Evolutionary conservation across 1,284 basidiomycete species (phyloP), one percentile per base, ranked within the genome.

Genomic region (Rhodotorula sp.): DNA sequence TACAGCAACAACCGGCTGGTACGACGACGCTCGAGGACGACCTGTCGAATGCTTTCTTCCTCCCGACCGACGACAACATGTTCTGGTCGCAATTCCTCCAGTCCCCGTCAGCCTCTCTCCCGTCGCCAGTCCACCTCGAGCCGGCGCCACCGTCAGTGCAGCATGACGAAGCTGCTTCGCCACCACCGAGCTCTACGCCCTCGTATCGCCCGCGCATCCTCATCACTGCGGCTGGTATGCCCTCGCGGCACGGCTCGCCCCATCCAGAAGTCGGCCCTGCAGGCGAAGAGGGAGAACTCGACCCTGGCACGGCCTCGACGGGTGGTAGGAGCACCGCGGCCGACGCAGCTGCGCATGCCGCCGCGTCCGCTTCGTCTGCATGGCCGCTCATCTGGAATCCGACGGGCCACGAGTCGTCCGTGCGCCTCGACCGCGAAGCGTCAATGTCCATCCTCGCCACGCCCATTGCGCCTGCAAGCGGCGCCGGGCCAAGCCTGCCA

Each of bases 11-110:
- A 23, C 42, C 44, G 44, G 46, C 46, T 7, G 27, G 27, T 19
- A 19, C 58, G 17, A 49, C 59, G 21, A 25, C 44, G 25, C 44
- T 63, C 53, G 48, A 65, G 46, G n/a, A 49, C 34, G 64, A 65
- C 49, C 56, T 65, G 34, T 56, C 56, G 7, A 45, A 56, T 14
- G 64, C 64, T 9, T 65, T 65, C 64, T 65, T 45, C 49, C 66
- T 68, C 21, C 66, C 61, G 9, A 52, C 59, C 9, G 61, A 63
- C 53, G 66, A 68, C n/a, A 13, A 14, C 19, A 49, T 68, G 44
- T 68, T 68, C 55, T 65, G 64, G 56, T 45, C 41, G 2, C 50
- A 42, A 13, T 65, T 65, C 56, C n/a, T 65, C n/a, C 25, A 34
- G 16, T 65, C 64, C 4, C 56, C 64, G 0, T 46, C 63, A 54